Evolutionary conservation across 345 rosid genomes (phyloP).

Genomic region (Balakata baccata): DNA sequence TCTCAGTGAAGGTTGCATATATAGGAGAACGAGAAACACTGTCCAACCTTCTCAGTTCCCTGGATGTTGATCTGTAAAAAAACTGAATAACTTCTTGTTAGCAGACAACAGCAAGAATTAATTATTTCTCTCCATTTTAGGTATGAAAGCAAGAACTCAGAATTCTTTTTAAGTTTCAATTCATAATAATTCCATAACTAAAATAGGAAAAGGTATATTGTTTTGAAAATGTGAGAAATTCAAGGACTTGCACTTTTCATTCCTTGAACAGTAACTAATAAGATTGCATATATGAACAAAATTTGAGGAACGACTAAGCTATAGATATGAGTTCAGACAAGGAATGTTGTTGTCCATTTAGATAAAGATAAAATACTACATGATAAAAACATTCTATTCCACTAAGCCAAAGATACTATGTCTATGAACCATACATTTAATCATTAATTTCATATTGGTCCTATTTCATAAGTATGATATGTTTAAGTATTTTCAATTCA

Average conservation of each 20-base stretch:
- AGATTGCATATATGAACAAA: neutral
- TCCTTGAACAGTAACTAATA: neutral
- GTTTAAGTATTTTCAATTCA: neutral
- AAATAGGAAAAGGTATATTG: neutral
- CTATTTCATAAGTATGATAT: neutral
- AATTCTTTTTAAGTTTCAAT: neutral
- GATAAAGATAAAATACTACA: neutral
- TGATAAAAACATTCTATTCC: neutral
- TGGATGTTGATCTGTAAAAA: conserved; percentile 93
- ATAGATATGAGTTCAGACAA: neutral
- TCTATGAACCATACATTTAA: neutral
- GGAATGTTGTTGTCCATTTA: neutral
- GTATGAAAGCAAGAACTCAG: neutral
- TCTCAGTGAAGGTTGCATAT: conserved; percentile 82
- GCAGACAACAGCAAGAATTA: neutral
- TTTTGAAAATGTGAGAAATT: neutral
- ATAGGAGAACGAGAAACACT: conserved; percentile 94
- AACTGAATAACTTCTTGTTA: conserved; percentile 49
- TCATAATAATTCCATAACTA: neutral
- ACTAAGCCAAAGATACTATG: neutral
- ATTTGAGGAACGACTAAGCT: neutral
- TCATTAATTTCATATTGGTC: neutral
- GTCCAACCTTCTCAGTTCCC: conserved; percentile 88
- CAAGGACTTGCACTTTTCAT: neutral
- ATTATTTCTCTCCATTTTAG: neutral